phyloP scores from a whole-genome alignment of 1,284 basidiomycete genomes.

The Sutorius eximius region DNA sequence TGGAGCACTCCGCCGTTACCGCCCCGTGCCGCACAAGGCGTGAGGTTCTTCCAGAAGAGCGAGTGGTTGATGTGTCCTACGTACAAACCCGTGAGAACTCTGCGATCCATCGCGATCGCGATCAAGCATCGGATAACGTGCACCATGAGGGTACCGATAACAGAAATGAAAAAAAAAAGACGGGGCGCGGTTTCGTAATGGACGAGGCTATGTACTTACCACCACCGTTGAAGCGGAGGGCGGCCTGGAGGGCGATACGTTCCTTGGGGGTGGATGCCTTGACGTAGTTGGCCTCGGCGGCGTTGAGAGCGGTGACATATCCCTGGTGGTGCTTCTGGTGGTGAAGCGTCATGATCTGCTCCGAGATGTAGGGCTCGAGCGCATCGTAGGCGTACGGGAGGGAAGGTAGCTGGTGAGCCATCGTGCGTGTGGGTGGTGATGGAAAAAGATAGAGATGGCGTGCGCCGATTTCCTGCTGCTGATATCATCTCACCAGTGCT shows the following conservation, averaged over 20 bases:
- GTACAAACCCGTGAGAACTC: slow-evolving; percentile 27
- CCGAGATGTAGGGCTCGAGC: slow-evolving; percentile 83
- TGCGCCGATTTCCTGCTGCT: not conserved
- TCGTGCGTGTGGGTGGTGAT: slow-evolving; percentile 8
- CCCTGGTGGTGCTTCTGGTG: slow-evolving; percentile 88
- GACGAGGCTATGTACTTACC: slow-evolving; percentile 36
- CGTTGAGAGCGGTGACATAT: slow-evolving; percentile 74
- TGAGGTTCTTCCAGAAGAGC: slow-evolving; percentile 92
- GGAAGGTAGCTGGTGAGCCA: slow-evolving; percentile 67
- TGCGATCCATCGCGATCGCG: slow-evolving; percentile 16
- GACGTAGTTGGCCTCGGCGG: slow-evolving; percentile 72
- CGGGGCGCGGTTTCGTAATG: not conserved
- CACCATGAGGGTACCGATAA: not conserved
- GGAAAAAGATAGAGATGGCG: not conserved
- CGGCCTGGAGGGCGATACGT: slow-evolving; percentile 73
- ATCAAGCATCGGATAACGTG: slow-evolving; percentile 18
- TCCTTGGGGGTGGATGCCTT: slow-evolving; percentile 68
- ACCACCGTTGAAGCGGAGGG: slow-evolving; percentile 73
- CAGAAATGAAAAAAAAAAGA: not conserved
- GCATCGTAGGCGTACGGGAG: slow-evolving; percentile 88
- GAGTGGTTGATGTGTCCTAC: slow-evolving; percentile 87
- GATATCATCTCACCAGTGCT: not conserved
- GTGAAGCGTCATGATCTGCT: slow-evolving; percentile 83
- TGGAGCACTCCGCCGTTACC: slow-evolving; percentile 63
- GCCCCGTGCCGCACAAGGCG: slow-evolving; percentile 50